Conservation (phyloP, 768 basidiomycete species). For the Megacollybia marginata region DNA sequence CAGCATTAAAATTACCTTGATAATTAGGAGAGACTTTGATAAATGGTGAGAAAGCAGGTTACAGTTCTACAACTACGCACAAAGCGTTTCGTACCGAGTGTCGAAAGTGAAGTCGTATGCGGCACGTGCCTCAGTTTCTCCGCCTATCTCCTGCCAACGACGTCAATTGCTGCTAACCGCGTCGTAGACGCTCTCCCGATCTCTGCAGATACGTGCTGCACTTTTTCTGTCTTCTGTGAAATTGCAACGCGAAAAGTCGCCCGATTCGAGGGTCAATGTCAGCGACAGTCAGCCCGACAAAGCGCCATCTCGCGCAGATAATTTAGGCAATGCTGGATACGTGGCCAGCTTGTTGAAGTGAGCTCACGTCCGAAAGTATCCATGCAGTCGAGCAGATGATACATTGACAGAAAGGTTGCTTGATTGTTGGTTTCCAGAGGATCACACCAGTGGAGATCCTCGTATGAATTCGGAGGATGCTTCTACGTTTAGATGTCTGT, state of each 20-base stretch:
- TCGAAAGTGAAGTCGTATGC: too few relatives aligned
- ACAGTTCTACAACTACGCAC: too few relatives aligned
- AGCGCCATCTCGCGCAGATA: constrained; percentile 30
- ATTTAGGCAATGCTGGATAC: constrained; percentile 30
- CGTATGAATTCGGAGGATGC: too few relatives aligned
- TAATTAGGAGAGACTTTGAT: too few relatives aligned
- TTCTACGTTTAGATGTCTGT: too few relatives aligned
- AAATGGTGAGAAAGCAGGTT: too few relatives aligned
- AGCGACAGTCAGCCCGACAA: constrained; percentile 31
- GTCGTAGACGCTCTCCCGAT: constrained; percentile 19
- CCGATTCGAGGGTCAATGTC: constrained; percentile 30
- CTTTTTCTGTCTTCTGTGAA: constrained; percentile 17
- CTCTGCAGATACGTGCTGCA: constrained; percentile 19
- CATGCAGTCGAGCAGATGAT: constrained; percentile 30
- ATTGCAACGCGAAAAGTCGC: constrained; percentile 16
- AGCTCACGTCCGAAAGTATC: constrained; percentile 16
- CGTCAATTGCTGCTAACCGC: neutral
- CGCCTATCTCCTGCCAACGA: too few relatives aligned
- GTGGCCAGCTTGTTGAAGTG: constrained; percentile 6
- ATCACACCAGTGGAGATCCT: too few relatives aligned
- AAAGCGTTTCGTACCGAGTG: too few relatives aligned
- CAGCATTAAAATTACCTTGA: too few relatives aligned
- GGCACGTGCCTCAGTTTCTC: too few relatives aligned
- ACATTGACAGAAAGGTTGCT: constrained; percentile 24
- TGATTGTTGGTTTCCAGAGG: constrained; percentile 10